These are phyloP conservation scores for Torrubiellomyces zombiae DNA, from an alignment of 2,329 filamentous ascomycete species.

Conservation along the genomic window DNA sequence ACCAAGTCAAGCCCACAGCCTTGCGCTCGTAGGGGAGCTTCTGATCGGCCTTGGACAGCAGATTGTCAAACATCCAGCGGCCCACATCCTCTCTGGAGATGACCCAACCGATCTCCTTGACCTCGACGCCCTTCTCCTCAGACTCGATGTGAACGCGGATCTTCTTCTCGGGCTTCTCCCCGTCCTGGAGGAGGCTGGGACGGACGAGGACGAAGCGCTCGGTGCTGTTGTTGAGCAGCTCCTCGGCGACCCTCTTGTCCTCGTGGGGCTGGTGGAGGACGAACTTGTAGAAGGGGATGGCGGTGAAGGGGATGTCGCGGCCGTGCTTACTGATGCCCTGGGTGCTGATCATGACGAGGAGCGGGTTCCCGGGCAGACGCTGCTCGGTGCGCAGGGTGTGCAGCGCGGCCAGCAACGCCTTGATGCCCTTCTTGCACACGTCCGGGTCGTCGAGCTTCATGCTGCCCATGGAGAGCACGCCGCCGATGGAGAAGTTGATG, in stretches of 20 bases:
- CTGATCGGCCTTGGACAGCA: conserved; percentile 9
- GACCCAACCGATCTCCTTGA: conserved; percentile 22
- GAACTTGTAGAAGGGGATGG: conserved; percentile 25
- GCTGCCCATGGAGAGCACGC: conserved; percentile 9
- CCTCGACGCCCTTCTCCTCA: conserved; percentile 14
- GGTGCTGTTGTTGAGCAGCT: conserved; percentile 9
- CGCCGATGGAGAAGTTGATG: conserved; percentile 23
- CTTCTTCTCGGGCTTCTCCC: conserved; percentile 7
- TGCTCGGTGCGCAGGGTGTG: conserved; percentile 7
- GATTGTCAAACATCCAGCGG: conserved; percentile 22
- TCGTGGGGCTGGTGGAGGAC: conserved; percentile 24
- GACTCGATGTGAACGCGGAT: conserved; percentile 18
- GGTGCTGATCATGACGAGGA: conserved; percentile 20
- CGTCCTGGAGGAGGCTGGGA: conserved; percentile 17
- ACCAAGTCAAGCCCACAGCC: conserved; percentile 14
- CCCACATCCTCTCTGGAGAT: conserved; percentile 25
- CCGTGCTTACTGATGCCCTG: conserved; percentile 20
- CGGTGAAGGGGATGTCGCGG: conserved; percentile 18
- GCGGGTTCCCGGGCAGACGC: conserved; percentile 12
- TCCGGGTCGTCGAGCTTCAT: conserved; percentile 19
- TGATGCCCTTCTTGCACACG: conserved; percentile 22
- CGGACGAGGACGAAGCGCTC: conserved; percentile 22
- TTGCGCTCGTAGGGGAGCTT: conserved; percentile 11
- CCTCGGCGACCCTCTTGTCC: conserved; percentile 33
- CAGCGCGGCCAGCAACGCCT: conserved; percentile 17